Conservation (phyloP, 1,139 yeast species). For the Kodamaea fungicola region DNA sequence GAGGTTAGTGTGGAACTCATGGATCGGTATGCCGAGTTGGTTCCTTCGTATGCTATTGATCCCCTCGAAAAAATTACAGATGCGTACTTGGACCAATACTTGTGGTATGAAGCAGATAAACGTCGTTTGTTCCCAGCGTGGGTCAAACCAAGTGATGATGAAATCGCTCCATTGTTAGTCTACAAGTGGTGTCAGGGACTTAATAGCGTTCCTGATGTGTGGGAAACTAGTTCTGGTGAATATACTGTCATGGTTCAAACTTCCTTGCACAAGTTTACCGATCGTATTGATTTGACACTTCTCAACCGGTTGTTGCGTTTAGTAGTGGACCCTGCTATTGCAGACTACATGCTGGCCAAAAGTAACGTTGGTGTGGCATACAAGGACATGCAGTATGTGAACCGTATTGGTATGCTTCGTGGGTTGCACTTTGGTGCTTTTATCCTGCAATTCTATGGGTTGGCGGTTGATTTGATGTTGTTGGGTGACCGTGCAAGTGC, state of each 20-base stretch:
- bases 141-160: constrained; percentile 94
- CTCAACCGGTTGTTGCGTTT: constrained; percentile 77
- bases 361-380: constrained; percentile 78
- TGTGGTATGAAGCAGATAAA: constrained; percentile 94
- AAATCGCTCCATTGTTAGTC: constrained; percentile 85
- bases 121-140: constrained; percentile 89
- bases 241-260: constrained; percentile 84
- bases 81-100: constrained; percentile 90
- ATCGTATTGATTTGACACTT: constrained; percentile 83
- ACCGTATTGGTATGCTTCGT: constrained; percentile 80
- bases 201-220: constrained; percentile 70
- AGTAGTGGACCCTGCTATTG: constrained; percentile 85
- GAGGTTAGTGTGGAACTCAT: constrained; percentile 87
- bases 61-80: constrained; percentile 95
- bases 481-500: constrained; percentile 90
- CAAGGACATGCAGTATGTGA: constrained; percentile 94
- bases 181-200: constrained; percentile 97
- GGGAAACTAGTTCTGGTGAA: constrained; percentile 76
- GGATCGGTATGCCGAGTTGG: constrained; percentile 81
- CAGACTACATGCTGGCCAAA: constrained; percentile 92
- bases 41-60: constrained; percentile 85
- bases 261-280: constrained; percentile 64
- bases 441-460: constrained; percentile 84
- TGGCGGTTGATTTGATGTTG: constrained; percentile 75
- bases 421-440: constrained; percentile 92